Percentiles rank a stretch among this genome's conserved stretches.
phyloP scores from a whole-genome alignment of 371 early-diverging fungal genomes.

The Lichtheimia hyalospora region DNA sequence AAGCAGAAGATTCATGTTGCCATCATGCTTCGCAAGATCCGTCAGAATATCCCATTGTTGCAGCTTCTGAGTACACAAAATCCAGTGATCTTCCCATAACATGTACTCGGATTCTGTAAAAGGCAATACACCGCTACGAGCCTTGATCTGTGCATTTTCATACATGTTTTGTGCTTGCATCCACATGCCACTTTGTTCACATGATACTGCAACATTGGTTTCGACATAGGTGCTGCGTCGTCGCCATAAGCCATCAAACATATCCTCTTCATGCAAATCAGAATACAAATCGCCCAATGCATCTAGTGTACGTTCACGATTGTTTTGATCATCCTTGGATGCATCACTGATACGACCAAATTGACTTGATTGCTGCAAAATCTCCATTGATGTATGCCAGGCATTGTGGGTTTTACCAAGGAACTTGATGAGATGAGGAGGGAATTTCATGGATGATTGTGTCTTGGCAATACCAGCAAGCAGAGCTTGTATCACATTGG shows the following conservation, averaged over 20 bases:
- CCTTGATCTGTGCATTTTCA: conserved; percentile 94
- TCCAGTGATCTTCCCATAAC: conserved; percentile 98
- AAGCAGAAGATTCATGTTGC: conserved; percentile 77
- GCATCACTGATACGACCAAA: conserved; percentile 49
- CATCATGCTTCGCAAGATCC: conserved; percentile 91
- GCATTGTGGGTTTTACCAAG: conserved; percentile 89
- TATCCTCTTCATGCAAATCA: conserved; percentile 83
- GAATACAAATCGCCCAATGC: conserved; percentile 84
- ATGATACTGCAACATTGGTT: conserved; percentile 95
- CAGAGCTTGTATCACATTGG: conserved; percentile 93
- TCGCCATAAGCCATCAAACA: conserved; percentile 93
- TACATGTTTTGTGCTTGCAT: conserved; percentile 89
- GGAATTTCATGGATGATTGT: conserved; percentile 71
- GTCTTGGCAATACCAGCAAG: conserved; percentile 85
- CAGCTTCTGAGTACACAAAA: conserved; percentile 86
- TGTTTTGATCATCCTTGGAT: conserved; percentile 82
- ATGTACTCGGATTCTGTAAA: conserved; percentile 97
- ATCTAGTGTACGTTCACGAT: conserved; percentile 88
- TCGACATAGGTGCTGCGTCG: conserved; percentile 91
- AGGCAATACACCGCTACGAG: conserved; percentile 82
- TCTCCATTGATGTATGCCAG: conserved; percentile 86
- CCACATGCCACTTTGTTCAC: conserved; percentile 95
- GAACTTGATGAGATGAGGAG: conserved; percentile 92
- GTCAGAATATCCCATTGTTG: conserved; percentile 99
- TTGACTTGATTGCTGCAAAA: conserved; percentile 61